Conservation (phyloP, 768 basidiomycete genomes). For the Paxillus ammoniavirescens region DNA sequence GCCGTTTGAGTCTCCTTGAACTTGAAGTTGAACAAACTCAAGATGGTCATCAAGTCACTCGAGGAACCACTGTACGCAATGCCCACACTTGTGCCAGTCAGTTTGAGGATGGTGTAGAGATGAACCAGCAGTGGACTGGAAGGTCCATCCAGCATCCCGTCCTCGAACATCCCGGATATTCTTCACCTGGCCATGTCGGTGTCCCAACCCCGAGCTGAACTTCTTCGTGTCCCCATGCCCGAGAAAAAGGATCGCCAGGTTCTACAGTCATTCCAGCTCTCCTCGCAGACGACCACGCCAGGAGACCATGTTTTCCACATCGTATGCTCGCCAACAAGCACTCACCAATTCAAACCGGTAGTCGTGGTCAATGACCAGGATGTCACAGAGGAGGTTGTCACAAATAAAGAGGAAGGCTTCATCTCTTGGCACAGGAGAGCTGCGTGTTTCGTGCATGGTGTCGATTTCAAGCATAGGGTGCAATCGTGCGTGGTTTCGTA, state of each 20-base stretch:
- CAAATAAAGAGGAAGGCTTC: conserved; percentile 34
- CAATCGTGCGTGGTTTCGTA: conserved; percentile 47
- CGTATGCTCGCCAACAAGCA: conserved; percentile 19
- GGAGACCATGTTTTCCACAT: conserved; percentile 43
- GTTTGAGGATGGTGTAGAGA: not conserved
- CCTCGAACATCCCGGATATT: not conserved
- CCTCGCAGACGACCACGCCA: conserved; percentile 65
- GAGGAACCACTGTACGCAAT: too few relatives aligned
- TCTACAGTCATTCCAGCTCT: conserved; percentile 72
- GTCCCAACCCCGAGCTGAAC: conserved; percentile 7
- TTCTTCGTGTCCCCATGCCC: conserved; percentile 83
- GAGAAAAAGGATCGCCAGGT: conserved; percentile 72
- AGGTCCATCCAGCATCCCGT: not conserved
- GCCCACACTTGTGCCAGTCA: too few relatives aligned
- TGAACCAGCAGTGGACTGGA: not conserved
- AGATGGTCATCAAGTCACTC: too few relatives aligned
- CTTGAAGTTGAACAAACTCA: too few relatives aligned
- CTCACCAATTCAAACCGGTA: conserved; percentile 96
- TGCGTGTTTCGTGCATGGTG: conserved; percentile 73
- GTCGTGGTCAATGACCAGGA: conserved; percentile 74
- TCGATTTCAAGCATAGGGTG: conserved; percentile 70
- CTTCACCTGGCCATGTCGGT: not conserved
- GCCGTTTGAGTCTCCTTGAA: too few relatives aligned
- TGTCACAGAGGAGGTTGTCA: conserved; percentile 45
- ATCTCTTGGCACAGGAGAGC: conserved; percentile 86